Evolutionary conservation across 768 basidiomycete genomes (phyloP).

Genomic region (Mrakia blollopis): DNA sequence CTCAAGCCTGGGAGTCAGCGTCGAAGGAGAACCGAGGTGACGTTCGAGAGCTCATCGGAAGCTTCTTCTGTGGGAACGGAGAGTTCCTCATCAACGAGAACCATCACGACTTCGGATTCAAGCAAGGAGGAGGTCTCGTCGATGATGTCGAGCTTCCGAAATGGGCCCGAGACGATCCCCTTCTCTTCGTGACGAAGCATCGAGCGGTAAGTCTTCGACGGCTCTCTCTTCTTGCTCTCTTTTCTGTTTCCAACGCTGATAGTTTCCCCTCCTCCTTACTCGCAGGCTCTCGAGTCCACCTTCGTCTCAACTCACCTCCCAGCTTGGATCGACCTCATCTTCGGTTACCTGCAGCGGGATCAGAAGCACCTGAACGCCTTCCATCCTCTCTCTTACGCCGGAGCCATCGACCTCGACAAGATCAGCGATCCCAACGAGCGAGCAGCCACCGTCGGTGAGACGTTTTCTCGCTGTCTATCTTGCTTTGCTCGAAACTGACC

Average conservation of each 20-base stretch:
- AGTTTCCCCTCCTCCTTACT: neutral
- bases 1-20: conserved; percentile 77
- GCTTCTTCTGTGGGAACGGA: conserved; percentile 47
- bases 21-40: conserved; percentile 81
- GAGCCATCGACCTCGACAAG: conserved; percentile 74
- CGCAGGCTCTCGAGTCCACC: conserved; percentile 77
- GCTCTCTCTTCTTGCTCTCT: too few relatives aligned
- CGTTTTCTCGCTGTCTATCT: neutral
- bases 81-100: conserved; percentile 76
- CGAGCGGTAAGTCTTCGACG: conserved; percentile 56
- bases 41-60: conserved; percentile 87
- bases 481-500: conserved; percentile 67
- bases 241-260: too few relatives aligned
- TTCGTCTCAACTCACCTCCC: conserved; percentile 78
- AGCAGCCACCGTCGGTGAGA: conserved; percentile 76
- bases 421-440: conserved; percentile 82
- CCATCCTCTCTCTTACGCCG: conserved; percentile 90
- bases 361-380: conserved; percentile 61
- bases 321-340: conserved; percentile 90
- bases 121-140: conserved; percentile 52
- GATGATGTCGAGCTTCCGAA: conserved; percentile 82
- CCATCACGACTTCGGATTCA: conserved; percentile 45
- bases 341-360: conserved; percentile 40
- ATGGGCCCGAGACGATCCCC: conserved; percentile 80
- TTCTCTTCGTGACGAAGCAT: conserved; percentile 74